Percentiles rank a stretch among this genome's conserved stretches.
Evolutionary conservation across 2,329 filamentous ascomycete genomes (phyloP).

Genomic region (Aspergillus sp.): DNA sequence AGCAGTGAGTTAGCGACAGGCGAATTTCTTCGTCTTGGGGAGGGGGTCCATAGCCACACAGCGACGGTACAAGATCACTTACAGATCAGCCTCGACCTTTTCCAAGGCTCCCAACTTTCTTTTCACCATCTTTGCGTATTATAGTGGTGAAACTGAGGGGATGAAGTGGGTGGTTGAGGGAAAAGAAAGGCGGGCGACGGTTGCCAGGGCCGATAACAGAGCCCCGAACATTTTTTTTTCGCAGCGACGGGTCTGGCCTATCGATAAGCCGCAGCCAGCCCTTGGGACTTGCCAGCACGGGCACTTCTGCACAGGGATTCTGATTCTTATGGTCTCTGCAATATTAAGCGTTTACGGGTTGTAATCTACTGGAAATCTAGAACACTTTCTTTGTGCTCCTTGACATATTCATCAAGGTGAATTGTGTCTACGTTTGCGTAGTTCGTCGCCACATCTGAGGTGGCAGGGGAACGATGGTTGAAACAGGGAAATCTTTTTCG

Average conservation of each 20-base stretch:
- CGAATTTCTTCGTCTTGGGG: slow-evolving; percentile 13
- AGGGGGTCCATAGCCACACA: not conserved
- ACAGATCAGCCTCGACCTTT: slow-evolving; percentile 90
- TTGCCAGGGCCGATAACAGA: slow-evolving; percentile 13
- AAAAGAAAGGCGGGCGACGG: slow-evolving; percentile 66
- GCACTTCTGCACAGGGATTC: not conserved
- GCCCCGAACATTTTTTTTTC: slow-evolving; percentile 35
- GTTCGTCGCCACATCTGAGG: not conserved
- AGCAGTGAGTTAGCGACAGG: slow-evolving; percentile 27
- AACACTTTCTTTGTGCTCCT: not conserved
- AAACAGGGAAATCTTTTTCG: slow-evolving; percentile 23
- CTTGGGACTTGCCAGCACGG: not conserved
- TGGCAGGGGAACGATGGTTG: not conserved
- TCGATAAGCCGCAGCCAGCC: slow-evolving; percentile 34
- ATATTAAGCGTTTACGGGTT: too few species aligned
- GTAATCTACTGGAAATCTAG: too few species aligned
- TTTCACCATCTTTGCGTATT: slow-evolving; percentile 65
- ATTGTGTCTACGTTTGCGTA: not conserved
- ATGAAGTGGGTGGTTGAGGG: slow-evolving; percentile 58
- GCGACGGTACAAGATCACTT: slow-evolving; percentile 32
- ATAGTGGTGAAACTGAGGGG: slow-evolving; percentile 55
- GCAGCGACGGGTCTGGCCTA: slow-evolving; percentile 22
- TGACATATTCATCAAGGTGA: not conserved
- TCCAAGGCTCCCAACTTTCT: slow-evolving; percentile 89
- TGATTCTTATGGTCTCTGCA: not conserved